Evolutionary conservation across 148 eudicot species (phyloP).

Genomic region (Nepenthes mirabilis): DNA sequence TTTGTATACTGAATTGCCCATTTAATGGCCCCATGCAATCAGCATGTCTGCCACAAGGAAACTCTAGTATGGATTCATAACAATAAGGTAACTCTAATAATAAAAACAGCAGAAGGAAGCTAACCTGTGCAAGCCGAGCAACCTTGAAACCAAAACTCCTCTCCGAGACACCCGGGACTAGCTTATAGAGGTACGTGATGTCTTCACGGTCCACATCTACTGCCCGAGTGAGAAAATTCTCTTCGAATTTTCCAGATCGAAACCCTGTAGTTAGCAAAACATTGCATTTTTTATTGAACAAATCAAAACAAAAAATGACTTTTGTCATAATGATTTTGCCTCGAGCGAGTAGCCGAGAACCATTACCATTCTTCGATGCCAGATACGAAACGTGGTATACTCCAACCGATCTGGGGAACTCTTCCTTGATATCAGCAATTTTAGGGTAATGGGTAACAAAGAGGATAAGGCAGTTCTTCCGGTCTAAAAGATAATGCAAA

Average conservation of each 20-base stretch:
- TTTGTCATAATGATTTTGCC: no score
- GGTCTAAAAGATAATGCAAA: slow-evolving; percentile 62
- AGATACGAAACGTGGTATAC: slow-evolving; percentile 85
- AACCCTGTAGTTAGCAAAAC: no score
- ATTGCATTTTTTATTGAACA: no score
- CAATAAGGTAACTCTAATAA: no score
- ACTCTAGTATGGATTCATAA: no score
- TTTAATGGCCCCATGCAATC: no score
- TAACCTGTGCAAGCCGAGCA: slow-evolving; percentile 94
- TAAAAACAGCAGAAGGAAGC: neutral
- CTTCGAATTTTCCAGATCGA: no score
- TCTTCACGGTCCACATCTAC: slow-evolving; percentile 26
- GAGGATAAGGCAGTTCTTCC: slow-evolving; percentile 61
- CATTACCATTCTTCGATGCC: slow-evolving; percentile 27
- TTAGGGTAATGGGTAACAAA: slow-evolving; percentile 97
- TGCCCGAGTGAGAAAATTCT: neutral
- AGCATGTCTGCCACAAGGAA: no score
- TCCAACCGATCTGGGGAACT: slow-evolving; percentile 70
- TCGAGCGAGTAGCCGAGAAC: neutral
- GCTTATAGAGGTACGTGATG: slow-evolving; percentile 82
- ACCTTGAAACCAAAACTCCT: slow-evolving; percentile 93
- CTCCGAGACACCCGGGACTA: slow-evolving; percentile 76
- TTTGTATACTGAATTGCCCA: no score
- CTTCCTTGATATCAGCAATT: slow-evolving; percentile 50
- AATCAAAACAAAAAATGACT: no score